phyloP scores from a whole-genome alignment of 192 early-diverging fungal genomes.

The Coemansia sp. region DNA sequence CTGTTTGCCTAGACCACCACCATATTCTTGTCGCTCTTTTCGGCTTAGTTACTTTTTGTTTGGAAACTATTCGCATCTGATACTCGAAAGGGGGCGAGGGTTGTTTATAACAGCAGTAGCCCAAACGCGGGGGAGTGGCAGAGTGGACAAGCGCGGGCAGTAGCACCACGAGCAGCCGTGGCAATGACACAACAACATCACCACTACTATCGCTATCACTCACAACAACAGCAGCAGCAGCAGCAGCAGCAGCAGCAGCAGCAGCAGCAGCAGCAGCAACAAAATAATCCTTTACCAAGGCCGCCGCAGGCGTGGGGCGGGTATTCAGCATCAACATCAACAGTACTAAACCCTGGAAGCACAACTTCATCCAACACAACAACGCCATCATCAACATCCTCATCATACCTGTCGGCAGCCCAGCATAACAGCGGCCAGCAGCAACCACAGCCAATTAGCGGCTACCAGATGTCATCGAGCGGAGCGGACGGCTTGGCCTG shows the following conservation, averaged over 20 bases:
- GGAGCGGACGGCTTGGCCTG: no score
- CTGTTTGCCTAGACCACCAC: background rate
- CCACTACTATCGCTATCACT: no score
- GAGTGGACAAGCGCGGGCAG: no score
- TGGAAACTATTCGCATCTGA: no score
- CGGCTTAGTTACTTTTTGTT: background rate
- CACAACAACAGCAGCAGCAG: background rate
- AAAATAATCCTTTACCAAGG: no score
- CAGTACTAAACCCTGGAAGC: background rate
- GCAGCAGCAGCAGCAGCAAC: background rate
- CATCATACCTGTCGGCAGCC: constrained; percentile 12
- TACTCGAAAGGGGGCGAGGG: no score
- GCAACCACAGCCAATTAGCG: constrained; percentile 9
- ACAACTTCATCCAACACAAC: constrained; percentile 1
- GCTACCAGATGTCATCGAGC: background rate
- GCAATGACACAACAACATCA: constrained; percentile 1
- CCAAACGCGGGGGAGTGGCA: no score
- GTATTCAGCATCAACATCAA: background rate
- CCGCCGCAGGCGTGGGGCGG: constrained; percentile 2
- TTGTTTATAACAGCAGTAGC: no score
- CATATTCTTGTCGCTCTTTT: background rate
- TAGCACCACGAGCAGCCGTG: no score
- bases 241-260: constrained; percentile 1
- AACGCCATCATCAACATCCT: constrained; percentile 7
- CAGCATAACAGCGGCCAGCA: constrained; percentile 12